A percentile compares a stretch with the other conserved stretches of the same genome.
These are phyloP conservation scores for Bipolaris bicolor DNA, from an alignment of 2,329 filamentous ascomycete genomes.

Conservation along the genomic window DNA sequence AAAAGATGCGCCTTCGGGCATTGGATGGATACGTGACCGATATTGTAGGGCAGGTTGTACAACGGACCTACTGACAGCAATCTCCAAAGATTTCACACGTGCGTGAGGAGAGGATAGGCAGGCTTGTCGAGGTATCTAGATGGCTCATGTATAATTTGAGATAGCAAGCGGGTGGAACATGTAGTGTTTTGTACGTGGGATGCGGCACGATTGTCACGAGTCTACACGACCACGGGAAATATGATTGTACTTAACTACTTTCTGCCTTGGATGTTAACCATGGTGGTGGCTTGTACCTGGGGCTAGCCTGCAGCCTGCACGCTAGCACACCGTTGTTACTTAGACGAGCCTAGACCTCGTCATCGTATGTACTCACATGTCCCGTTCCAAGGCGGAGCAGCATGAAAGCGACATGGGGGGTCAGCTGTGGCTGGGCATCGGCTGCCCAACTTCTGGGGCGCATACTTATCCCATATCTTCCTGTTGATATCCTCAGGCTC, in stretches of 20 bases:
- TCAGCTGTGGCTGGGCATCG: conserved; percentile 40
- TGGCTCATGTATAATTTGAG: conserved; percentile 29
- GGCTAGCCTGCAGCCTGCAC: conserved; percentile 19
- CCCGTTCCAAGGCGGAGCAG: conserved; percentile 36
- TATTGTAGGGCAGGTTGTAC: neutral
- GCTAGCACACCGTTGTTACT: conserved; percentile 20
- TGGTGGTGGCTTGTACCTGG: conserved; percentile 27
- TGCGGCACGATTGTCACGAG: conserved; percentile 37
- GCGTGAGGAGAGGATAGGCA: conserved; percentile 6
- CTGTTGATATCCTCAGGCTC: conserved; percentile 23
- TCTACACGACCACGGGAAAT: conserved; percentile 20
- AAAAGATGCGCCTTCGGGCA: neutral
- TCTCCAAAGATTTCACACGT: neutral
- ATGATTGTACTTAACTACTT: conserved; percentile 12
- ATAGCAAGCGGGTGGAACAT: conserved; percentile 16
- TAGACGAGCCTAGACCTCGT: conserved; percentile 20
- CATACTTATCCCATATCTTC: conserved; percentile 24
- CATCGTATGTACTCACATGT: conserved; percentile 31
- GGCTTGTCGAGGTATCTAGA: conserved; percentile 11
- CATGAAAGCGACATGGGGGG: conserved; percentile 32
- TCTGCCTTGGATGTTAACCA: conserved; percentile 13
- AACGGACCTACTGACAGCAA: conserved; percentile 8
- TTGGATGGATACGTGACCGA: conserved; percentile 2
- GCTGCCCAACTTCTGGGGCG: conserved; percentile 29
- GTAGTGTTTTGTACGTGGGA: conserved; percentile 26